Conservation (phyloP, 768 basidiomycete genomes). For the button mushroom (Agaricus bisporus) region DNA sequence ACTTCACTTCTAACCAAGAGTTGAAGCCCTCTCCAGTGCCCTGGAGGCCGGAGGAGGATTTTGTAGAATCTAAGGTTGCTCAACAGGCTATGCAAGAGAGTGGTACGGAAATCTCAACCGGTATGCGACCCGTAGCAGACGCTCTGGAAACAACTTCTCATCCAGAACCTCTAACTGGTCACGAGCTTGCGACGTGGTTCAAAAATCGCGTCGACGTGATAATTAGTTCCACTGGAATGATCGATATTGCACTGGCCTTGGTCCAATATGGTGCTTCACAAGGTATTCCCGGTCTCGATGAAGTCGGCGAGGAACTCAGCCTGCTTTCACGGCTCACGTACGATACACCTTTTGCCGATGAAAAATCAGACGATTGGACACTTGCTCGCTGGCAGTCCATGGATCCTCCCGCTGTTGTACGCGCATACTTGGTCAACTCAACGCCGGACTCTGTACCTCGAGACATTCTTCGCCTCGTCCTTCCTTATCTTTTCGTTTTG, state of each 20-base stretch:
- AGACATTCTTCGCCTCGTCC: constrained; percentile 71
- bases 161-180: constrained; percentile 32
- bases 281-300: constrained; percentile 72
- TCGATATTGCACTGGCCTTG: constrained; percentile 72
- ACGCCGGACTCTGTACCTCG: constrained; percentile 54
- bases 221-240: constrained; percentile 62
- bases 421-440: constrained; percentile 72
- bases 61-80: constrained; percentile 47
- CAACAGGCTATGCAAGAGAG: constrained; percentile 31
- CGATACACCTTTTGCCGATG: constrained; percentile 52
- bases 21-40: constrained; percentile 18
- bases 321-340: constrained; percentile 86
- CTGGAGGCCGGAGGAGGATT: constrained; percentile 54
- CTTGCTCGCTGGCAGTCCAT: constrained; percentile 68
- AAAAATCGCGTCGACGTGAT: constrained; percentile 52
- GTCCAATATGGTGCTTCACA: constrained; percentile 85
- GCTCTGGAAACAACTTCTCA: constrained; percentile 13
- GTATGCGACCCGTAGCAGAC: constrained; percentile 12
- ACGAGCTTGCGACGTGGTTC: constrained; percentile 73
- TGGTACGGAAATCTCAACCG: constrained; percentile 6
- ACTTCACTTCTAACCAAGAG: constrained; percentile 43
- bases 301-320: constrained; percentile 86
- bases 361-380: constrained; percentile 62
- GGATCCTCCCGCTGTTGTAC: constrained; percentile 57
- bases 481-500: constrained; percentile 91